Evolutionary conservation across 768 basidiomycete genomes (phyloP).

Genomic region (Tremella fuciformis): DNA sequence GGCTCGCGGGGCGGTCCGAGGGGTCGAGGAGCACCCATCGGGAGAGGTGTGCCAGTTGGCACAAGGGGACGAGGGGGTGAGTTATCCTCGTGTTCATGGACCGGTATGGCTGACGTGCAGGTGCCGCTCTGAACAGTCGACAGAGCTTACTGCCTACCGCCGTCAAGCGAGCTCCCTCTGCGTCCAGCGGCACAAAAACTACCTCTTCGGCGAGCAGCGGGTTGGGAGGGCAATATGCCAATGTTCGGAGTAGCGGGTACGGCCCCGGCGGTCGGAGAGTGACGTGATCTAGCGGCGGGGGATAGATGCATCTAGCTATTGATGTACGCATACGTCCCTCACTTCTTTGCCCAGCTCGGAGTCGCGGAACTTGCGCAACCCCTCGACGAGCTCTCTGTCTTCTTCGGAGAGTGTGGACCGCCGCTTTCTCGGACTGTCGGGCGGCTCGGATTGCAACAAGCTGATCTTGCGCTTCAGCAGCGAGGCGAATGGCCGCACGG

Average conservation of each 20-base stretch:
- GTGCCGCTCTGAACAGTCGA: not conserved
- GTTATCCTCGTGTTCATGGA: not conserved
- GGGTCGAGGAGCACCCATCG: not conserved
- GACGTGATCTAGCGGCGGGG: not conserved
- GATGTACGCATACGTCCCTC: constrained; percentile 39
- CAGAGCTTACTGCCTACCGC: not conserved
- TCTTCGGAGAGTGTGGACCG: constrained; percentile 10
- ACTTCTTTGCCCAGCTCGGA: constrained; percentile 36
- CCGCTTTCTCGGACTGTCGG: not conserved
- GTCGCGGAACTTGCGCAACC: constrained; percentile 37
- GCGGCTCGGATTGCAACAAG: constrained; percentile 11
- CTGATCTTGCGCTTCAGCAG: constrained; percentile 30
- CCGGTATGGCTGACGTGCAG: not conserved
- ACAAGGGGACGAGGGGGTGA: not conserved
- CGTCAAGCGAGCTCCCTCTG: not conserved
- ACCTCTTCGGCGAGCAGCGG: constrained; percentile 16
- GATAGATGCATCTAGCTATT: constrained; percentile 13
- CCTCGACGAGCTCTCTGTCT: constrained; percentile 39
- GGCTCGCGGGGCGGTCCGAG: constrained; percentile 1
- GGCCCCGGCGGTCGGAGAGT: constrained; percentile 23
- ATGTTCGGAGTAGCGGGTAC: constrained; percentile 46
- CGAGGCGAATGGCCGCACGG: constrained; percentile 26
- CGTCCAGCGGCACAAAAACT: not conserved
- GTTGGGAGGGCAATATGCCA: constrained; percentile 28
- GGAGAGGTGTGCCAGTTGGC: not conserved